Conservation (phyloP, 495 filamentous ascomycete genomes). For the Aspergillus mulundensis region DNA sequence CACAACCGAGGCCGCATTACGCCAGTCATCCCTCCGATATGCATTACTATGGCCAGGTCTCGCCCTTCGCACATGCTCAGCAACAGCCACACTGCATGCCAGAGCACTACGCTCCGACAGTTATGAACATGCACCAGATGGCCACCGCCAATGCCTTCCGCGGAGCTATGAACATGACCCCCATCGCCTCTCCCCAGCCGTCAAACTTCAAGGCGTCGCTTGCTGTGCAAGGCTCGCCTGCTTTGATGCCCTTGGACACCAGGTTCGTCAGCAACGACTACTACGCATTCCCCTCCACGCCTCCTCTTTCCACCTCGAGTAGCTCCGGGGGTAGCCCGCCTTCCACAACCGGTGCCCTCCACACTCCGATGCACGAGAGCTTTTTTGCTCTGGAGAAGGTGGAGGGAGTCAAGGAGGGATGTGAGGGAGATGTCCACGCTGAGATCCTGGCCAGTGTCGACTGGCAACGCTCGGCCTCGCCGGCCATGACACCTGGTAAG, state of each 20-base stretch:
- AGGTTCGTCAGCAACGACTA: constrained; percentile 64
- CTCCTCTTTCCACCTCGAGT: constrained; percentile 78
- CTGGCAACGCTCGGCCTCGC: constrained; percentile 71
- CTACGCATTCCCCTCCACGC: constrained; percentile 80
- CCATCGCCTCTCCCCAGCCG: constrained; percentile 73
- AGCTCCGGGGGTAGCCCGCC: constrained; percentile 86
- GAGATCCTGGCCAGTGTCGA: constrained; percentile 74
- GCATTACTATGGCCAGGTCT: constrained; percentile 11
- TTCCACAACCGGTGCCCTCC: constrained; percentile 67
- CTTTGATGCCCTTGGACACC: constrained; percentile 73
- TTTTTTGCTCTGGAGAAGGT: constrained; percentile 72
- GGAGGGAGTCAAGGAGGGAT: constrained; percentile 77
- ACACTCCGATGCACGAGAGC: constrained; percentile 76
- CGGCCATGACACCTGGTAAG: constrained; percentile 93
- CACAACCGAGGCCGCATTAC: constrained; percentile 69
- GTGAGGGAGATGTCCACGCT: constrained; percentile 68
- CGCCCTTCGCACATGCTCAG: constrained; percentile 23
- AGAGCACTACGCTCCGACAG: constrained; percentile 36
- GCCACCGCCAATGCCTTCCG: constrained; percentile 58
- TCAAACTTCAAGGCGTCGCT: constrained; percentile 72
- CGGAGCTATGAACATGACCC: constrained; percentile 58
- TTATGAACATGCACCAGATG: constrained; percentile 74
- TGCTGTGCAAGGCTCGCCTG: constrained; percentile 65
- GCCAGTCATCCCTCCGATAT: constrained; percentile 61
- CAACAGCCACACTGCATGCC: constrained; percentile 33